Percentiles rank a stretch among this genome's conserved stretches.
Evolutionary conservation across 768 basidiomycete genomes (phyloP).

Genomic region (Daedalea quercina): DNA sequence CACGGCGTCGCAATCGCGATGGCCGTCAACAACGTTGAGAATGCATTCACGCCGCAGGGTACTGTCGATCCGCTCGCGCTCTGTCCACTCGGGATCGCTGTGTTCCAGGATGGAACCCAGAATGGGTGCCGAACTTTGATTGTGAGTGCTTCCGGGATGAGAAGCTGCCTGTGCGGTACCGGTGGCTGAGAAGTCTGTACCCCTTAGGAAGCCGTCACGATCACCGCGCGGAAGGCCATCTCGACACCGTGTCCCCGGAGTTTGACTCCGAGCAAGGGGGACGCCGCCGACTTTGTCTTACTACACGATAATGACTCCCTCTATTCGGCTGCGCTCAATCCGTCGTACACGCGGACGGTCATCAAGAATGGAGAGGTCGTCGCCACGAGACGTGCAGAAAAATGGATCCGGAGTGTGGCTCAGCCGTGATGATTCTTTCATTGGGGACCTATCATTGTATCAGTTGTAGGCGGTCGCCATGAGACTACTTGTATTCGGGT

Average conservation of each 20-base stretch:
- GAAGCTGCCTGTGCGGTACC: too few relatives aligned
- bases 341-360: slow-evolving; percentile 44
- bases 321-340: slow-evolving; percentile 43
- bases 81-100: slow-evolving; percentile 48
- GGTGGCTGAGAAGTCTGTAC: too few relatives aligned
- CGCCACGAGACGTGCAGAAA: slow-evolving; percentile 28
- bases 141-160: slow-evolving; percentile 35
- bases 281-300: slow-evolving; percentile 52
- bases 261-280: slow-evolving; percentile 19
- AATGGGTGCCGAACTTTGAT: slow-evolving; percentile 39
- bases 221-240: slow-evolving; percentile 45
- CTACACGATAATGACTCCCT: slow-evolving; percentile 41
- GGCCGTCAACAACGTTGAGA: slow-evolving; percentile 60
- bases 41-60: slow-evolving; percentile 67
- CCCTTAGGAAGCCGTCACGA: slow-evolving; percentile 44
- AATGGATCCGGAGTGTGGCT: slow-evolving; percentile 23
- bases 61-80: slow-evolving; percentile 54
- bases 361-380: slow-evolving; percentile 40
- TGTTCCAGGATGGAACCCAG: slow-evolving; percentile 52
- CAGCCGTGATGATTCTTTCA: too few relatives aligned
- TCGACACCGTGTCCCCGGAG: slow-evolving; percentile 23
- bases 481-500: too few relatives aligned
- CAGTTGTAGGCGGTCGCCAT: too few relatives aligned
- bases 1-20: slow-evolving; percentile 45
- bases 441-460: too few relatives aligned